These are phyloP conservation scores for Paramecium caudatum DNA, from an alignment of 73 alveolate genomes.

Conservation along the genomic window DNA sequence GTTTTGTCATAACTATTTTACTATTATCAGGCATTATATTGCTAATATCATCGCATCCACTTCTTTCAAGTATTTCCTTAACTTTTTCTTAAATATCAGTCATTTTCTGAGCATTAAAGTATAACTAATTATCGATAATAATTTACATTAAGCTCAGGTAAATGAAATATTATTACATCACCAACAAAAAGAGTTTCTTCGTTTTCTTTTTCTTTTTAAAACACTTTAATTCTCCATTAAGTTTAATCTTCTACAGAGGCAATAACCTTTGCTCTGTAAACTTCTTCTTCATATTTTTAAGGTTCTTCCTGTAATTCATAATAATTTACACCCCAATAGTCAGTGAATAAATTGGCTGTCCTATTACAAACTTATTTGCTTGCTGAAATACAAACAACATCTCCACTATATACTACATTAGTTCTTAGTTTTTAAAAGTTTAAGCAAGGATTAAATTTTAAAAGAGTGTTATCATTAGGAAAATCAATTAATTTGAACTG, in stretches of 20 bases:
- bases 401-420: slow-evolving; percentile 28
- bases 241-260: slow-evolving; percentile 66
- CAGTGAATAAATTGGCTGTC: slow-evolving; percentile 40
- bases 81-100: slow-evolving; percentile 28
- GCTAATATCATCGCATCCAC: background rate
- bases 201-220: background rate
- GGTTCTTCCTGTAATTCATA: slow-evolving; percentile 38
- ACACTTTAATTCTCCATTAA: slow-evolving; percentile 45
- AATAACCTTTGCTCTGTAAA: background rate
- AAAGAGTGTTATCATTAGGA: slow-evolving; percentile 26
- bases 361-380: slow-evolving; percentile 47
- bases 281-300: slow-evolving; percentile 5
- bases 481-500: slow-evolving; percentile 58
- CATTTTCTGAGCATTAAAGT: background rate
- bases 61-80: slow-evolving; percentile 30
- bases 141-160: slow-evolving; percentile 39
- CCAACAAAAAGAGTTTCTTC: slow-evolving; percentile 55
- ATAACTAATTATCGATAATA: background rate
- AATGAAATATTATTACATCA: slow-evolving; percentile 16
- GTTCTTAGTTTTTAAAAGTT: slow-evolving; percentile 64
- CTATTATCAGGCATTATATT: background rate
- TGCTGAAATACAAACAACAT: slow-evolving; percentile 61
- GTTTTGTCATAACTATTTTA: background rate
- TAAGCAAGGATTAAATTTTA: slow-evolving; percentile 61
- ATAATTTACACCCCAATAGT: slow-evolving; percentile 48